Conservation (phyloP, 805 yeast genomes). For the Spathaspora hagerdaliae region DNA sequence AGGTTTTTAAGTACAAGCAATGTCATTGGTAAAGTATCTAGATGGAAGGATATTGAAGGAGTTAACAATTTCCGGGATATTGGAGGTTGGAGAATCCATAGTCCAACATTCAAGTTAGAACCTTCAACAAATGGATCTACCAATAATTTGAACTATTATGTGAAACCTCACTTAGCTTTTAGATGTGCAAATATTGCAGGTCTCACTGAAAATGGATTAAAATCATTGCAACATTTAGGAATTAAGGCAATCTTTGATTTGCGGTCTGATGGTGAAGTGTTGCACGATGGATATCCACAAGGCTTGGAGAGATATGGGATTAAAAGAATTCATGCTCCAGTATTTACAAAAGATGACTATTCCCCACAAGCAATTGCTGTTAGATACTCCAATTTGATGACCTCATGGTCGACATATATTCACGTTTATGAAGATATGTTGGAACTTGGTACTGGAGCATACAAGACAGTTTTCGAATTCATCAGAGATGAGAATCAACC, state of each 20-base stretch:
- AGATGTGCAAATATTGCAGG: conserved; percentile 60
- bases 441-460: conserved; percentile 44
- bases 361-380: conserved; percentile 64
- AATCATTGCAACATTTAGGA: conserved; percentile 37
- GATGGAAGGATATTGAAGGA: conserved; percentile 67
- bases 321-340: conserved; percentile 51
- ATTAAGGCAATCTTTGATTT: conserved; percentile 63
- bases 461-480: conserved; percentile 47
- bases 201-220: conserved; percentile 49
- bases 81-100: conserved; percentile 63
- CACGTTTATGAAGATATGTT: conserved; percentile 60
- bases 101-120: conserved; percentile 20
- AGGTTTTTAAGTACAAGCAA: conserved; percentile 44
- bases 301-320: conserved; percentile 39
- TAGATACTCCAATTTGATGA: conserved; percentile 49
- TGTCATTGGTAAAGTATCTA: conserved; percentile 36
- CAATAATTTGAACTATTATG: conserved; percentile 28
- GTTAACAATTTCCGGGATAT: conserved; percentile 72
- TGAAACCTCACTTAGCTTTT: conserved; percentile 51
- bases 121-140: not conserved
- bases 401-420: conserved; percentile 60
- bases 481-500: conserved; percentile 50
- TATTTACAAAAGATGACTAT: conserved; percentile 48
- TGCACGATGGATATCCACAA: conserved; percentile 40
- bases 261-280: conserved; percentile 56